A percentile compares a stretch with the other conserved stretches of the same genome.
Conservation (phyloP, 306 rosid genomes). For the Gillenia trifoliata region DNA sequence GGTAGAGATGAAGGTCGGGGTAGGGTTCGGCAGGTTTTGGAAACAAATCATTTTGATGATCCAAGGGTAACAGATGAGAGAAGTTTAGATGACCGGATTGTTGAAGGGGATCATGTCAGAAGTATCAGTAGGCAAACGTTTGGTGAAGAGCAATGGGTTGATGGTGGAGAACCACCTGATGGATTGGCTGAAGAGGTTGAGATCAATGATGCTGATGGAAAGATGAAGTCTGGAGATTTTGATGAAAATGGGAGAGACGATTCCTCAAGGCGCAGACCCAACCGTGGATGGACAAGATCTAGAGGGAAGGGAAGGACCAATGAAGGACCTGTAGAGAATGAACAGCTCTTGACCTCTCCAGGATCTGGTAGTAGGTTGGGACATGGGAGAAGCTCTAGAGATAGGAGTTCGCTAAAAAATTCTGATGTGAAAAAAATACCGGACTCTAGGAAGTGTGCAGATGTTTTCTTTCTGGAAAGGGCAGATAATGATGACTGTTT, state of each 20-base stretch:
- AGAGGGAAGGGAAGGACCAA: constrained; percentile 73
- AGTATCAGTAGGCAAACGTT: constrained; percentile 39
- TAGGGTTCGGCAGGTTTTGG: constrained; percentile 69
- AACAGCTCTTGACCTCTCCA: constrained; percentile 58
- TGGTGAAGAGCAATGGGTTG: constrained; percentile 55
- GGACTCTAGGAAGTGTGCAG: constrained; percentile 55
- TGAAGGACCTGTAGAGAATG: constrained; percentile 71
- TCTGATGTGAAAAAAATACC: constrained; percentile 48
- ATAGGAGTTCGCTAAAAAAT: constrained; percentile 48
- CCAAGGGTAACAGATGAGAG: constrained; percentile 56
- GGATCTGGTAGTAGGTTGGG: constrained; percentile 66
- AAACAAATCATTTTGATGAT: constrained; percentile 69
- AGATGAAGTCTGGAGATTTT: constrained; percentile 52
- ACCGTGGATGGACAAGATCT: constrained; percentile 66
- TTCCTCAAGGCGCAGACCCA: constrained; percentile 64
- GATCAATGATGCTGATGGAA: constrained; percentile 51
- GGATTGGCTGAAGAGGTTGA: constrained; percentile 45
- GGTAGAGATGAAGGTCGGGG: constrained; percentile 77
- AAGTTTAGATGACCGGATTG: constrained; percentile 53
- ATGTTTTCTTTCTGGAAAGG: constrained; percentile 50
- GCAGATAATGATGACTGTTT: constrained; percentile 80
- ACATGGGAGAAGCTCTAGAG: constrained; percentile 58
- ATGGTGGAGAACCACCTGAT: constrained; percentile 53
- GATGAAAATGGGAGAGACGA: constrained; percentile 83
- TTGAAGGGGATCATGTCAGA: constrained; percentile 62